Base-by-base conservation (phyloP, 495 filamentous ascomycete genomes). In the Saxispiralis lemnorum region DNA sequence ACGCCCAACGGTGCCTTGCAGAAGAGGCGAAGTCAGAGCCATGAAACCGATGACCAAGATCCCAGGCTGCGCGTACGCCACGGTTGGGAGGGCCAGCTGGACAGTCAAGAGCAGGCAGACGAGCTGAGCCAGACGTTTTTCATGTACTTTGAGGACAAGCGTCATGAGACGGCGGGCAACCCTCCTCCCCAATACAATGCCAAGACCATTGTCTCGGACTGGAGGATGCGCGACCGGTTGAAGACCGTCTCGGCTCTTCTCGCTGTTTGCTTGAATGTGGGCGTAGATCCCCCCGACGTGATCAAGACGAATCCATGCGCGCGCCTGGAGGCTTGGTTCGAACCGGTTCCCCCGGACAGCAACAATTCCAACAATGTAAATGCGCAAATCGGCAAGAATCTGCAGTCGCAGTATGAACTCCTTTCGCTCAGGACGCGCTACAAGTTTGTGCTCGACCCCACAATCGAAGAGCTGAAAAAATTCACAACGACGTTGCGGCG, bases 81-180 rank as follows among this genome's bases (percentile, higher is more conserved):
- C 57, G 73, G 73, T 19, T 78, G 70, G 68, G 72, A 75, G 40
- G 66, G 71, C 43, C 72, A 76, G 55, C 73, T 75, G 41, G 66
- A 69, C 5, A 73, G 70, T 11, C 67, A 62, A 39, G 71, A 75
- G 53, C 73, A 73, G 48, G 60, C 75, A 20, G 67, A 65, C 44
- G 58, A 73, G 13, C 42, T 45, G 34, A 32, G 30, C n/a, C 61
- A 86, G 78, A 76, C 72, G 46, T 96, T 93, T 71, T 95, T 88
- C 65, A 94, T 95, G 87, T 99, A 96, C 61, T 99, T 81, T 58
- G 93, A 85, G 37, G 89, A 96, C 58, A 96, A 96, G 59, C 78
- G 85, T 19, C 89, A 96, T 58, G 89, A 96, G 58, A 89, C 84
- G n/a, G 84, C 86, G 31, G 92, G 89, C 14, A 82, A 89, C 43